Conservation (phyloP, 305 asterid species). For the Andrographis paniculata region DNA sequence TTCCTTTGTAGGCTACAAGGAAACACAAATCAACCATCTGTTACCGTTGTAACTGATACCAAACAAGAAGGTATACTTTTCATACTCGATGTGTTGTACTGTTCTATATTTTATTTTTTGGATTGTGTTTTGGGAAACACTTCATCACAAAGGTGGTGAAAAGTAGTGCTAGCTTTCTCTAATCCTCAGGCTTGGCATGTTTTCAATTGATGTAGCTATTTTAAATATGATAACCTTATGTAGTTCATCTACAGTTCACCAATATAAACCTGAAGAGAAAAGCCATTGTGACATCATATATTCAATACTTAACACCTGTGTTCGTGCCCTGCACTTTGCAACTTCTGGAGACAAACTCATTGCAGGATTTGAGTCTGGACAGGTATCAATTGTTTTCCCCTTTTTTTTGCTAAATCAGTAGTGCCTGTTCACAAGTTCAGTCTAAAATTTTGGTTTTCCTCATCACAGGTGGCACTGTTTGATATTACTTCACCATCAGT, state of each 20-base stretch:
- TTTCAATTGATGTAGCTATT: constrained; percentile 8
- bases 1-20: constrained; percentile 46
- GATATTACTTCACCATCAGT: constrained; percentile 63
- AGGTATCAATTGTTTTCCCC: constrained; percentile 32
- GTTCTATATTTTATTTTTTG: too few species aligned
- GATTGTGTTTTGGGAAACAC: not conserved
- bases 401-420: not conserved
- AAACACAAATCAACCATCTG: constrained; percentile 33
- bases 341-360: constrained; percentile 59
- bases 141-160: too few species aligned
- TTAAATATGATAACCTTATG: constrained; percentile 22
- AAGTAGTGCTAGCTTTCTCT: too few species aligned
- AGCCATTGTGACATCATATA: constrained; percentile 42
- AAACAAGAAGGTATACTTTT: constrained; percentile 48
- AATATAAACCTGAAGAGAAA: constrained; percentile 31
- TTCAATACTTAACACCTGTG: constrained; percentile 60
- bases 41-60: constrained; percentile 45
- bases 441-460: constrained; percentile 18
- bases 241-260: constrained; percentile 49
- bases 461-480: constrained; percentile 73
- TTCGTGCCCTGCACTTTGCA: constrained; percentile 49
- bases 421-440: constrained; percentile 8
- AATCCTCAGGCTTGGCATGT: not conserved
- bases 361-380: constrained; percentile 74
- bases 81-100: constrained; percentile 12